Evolutionary conservation across 2,329 filamentous ascomycete species (phyloP), one percentile per base, ranked within the genome.

Genomic region (Zasmidium cellare): DNA sequence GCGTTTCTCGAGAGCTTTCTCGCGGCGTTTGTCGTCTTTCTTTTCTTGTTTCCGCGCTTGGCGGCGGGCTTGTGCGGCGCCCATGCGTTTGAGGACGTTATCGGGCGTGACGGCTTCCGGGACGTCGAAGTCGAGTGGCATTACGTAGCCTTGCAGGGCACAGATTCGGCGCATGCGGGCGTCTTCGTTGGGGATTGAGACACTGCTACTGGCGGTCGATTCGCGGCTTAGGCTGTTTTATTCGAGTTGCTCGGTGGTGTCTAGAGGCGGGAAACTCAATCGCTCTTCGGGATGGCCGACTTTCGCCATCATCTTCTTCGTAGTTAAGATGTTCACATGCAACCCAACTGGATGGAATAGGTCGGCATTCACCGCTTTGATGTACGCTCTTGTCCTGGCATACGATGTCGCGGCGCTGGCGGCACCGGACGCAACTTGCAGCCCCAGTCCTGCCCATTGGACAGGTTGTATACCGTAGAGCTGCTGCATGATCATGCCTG

Each of bases 81-180:
- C 56, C 52, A 64, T 58, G 45, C 58, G 55, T 18, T 61, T 58
- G 44, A 65, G 50, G 9, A 64, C 28, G 18, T 61, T 60, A 3
- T 55, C 53, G 23, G 60, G 60, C 1, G 57, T 28, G 2, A 51
- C 56, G 12, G 55, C 53, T 9, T 41, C 20, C 19, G 65, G 54
- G 7, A 65, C 55, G 22, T 68, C 59, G 45, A 68, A 68, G 11
- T 61, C 53, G 2, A 68, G 53, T 2, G 65, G 66, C 23, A 60
- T 56, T 16, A 65, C 63, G 46, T 62, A 66, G 3, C 61, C 60
- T 25, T 60, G 48, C 25, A 69, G 46, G 2, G 67, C 65, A 6
- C 53, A 25, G 16, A 67, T 48, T 14, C 66, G 55, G 9, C 64
- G 48, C 31, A 67, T 50, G 3, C 65, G 51, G 2, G 64, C 58